Evolutionary conservation across 345 rosid genomes (phyloP), one percentile per base, ranked within the genome.

Genomic region (Populus nigra): DNA sequence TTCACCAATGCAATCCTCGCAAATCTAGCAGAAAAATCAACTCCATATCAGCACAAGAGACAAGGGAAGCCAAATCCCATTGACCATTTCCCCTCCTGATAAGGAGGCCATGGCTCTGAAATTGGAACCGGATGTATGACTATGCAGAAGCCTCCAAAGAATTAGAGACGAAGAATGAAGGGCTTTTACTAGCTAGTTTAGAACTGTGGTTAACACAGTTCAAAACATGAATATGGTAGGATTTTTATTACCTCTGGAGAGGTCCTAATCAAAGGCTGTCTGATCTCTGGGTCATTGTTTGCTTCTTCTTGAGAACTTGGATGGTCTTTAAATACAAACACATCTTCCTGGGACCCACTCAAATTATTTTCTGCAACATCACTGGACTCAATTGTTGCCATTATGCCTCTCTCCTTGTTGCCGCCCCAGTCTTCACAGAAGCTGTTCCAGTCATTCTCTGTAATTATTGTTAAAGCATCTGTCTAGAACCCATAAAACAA

Each of bases 391-490:
- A 96, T 77, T 39, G 83, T 73, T 81, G 93, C 96, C 69, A 89
- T 90, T 83, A 96, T 83, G 76, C 97, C 94, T 66, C 85, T 85
- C 81, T 86, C 89, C 88, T 88, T 81, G 36, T 81, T 69, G 79
- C 97, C 90, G 63, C 94, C 93, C 99, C 99, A 96, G 79, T 93
- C 99, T 79, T 93, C 91, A 84, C 99, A 96, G 85, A 96, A 96
- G 84, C 83, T 81, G 83, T 83, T 88, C 98, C 99, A 96, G 82
- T 96, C 99, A 83, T 79, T 81, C 87, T 91, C 93, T 71, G 96
- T 82, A 79, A 96, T 86, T 69, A 96, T 87, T 75, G 95, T 84
- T 84, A 96, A 85, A 85, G 89, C 90, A 83, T 96, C 99, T 79
- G 94, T 91, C 99, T 96, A 89, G 79, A 85, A 82, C 78, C 76